phyloP scores from a whole-genome alignment of 495 filamentous ascomycete species.

The Daldinia bambusicola region DNA sequence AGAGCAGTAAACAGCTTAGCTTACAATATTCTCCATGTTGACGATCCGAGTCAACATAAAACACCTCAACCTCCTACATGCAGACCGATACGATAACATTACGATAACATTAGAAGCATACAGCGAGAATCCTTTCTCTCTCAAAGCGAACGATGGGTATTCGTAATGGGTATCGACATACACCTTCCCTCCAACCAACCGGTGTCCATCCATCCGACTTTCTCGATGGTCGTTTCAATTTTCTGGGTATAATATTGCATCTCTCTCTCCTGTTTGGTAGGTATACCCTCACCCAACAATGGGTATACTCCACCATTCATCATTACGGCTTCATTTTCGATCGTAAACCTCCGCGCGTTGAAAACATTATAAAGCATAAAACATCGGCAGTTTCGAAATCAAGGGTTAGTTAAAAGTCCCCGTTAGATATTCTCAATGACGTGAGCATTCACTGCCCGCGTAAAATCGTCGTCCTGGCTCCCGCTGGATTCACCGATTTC shows the following conservation, averaged over 20 bases:
- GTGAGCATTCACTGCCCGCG: conserved; percentile 83
- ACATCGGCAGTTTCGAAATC: background rate
- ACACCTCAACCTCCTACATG: no score
- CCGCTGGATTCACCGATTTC: conserved; percentile 38
- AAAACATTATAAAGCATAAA: conserved; percentile 20
- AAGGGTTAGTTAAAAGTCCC: background rate
- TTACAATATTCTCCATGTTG: no score
- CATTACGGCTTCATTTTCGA: conserved; percentile 2
- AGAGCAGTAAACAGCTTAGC: no score
- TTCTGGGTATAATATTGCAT: conserved; percentile 9
- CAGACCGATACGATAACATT: no score
- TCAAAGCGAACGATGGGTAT: conserved; percentile 42
- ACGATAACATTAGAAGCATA: background rate
- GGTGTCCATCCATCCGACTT: background rate
- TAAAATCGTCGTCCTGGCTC: conserved; percentile 73
- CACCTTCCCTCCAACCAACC: conserved; percentile 6
- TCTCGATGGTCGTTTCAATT: background rate
- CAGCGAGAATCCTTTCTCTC: conserved; percentile 21
- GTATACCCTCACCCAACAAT: conserved; percentile 2
- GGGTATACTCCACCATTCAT: conserved; percentile 1
- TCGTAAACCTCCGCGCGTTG: background rate
- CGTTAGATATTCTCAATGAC: conserved; percentile 87
- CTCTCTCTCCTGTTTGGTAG: background rate
- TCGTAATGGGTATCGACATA: conserved; percentile 34
- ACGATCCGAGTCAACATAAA: no score